Percentiles rank a stretch among this genome's conserved stretches.
Evolutionary conservation across 257 asterid genomes (phyloP).

Genomic region (Fraxinus quadrangulata): DNA sequence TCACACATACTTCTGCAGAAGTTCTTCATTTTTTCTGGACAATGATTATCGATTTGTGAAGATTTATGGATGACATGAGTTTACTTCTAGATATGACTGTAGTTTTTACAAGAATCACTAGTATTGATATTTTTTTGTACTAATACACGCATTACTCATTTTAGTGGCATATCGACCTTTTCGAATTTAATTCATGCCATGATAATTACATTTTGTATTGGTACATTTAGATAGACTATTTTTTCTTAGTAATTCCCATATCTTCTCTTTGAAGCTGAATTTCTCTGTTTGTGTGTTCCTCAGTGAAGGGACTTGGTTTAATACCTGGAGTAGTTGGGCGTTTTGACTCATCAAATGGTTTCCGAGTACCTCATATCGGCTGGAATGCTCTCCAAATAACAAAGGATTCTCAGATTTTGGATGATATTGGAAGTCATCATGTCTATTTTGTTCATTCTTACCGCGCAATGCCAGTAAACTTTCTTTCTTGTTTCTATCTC

Average conservation of each 20-base stretch:
- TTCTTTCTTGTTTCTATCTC: constrained; percentile 19
- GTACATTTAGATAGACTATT: background rate
- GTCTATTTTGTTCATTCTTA: constrained; percentile 97
- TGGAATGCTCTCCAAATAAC: constrained; percentile 80
- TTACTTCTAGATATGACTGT: background rate
- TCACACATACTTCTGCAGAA: background rate
- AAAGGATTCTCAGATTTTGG: constrained; percentile 67
- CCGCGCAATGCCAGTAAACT: constrained; percentile 80
- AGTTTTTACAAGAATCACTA: background rate
- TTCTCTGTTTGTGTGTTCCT: constrained; percentile 22
- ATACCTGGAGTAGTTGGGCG: constrained; percentile 94
- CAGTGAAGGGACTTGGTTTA: constrained; percentile 95
- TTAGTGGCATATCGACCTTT: background rate
- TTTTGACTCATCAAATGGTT: constrained; percentile 84
- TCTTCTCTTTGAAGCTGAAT: constrained; percentile 22
- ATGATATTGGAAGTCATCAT: constrained; percentile 75
- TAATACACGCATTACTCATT: background rate
- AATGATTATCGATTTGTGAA: background rate
- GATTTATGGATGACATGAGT: background rate
- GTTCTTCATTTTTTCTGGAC: background rate
- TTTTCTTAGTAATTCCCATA: background rate
- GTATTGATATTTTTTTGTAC: background rate
- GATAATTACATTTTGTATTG: background rate
- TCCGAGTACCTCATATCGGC: constrained; percentile 93
- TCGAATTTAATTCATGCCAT: background rate